These are phyloP conservation scores for Tetrapisispora arboricola DNA, from an alignment of 805 yeast species.

Conservation along the genomic window DNA sequence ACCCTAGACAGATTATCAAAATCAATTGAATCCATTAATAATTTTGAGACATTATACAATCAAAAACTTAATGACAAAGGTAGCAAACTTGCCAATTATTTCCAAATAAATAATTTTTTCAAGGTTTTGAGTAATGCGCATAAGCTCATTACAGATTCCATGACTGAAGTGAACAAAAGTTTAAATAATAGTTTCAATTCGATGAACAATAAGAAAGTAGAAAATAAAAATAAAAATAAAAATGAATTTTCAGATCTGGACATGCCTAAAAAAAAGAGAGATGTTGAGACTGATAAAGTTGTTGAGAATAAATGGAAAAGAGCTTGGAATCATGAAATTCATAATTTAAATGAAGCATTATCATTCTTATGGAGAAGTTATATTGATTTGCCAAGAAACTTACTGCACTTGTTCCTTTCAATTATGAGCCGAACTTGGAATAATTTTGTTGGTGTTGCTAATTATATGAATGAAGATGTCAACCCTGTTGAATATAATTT, in stretches of 20 bases:
- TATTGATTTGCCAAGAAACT: constrained; percentile 52
- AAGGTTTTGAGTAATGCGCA: constrained; percentile 24
- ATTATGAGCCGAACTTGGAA: constrained; percentile 59
- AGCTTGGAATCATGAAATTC: constrained; percentile 42
- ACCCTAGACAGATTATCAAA: constrained; percentile 88
- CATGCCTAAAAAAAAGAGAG: constrained; percentile 15
- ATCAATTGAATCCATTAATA: constrained; percentile 63
- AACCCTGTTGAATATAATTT: not conserved
- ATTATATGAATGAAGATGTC: constrained; percentile 17
- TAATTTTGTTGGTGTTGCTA: constrained; percentile 52
- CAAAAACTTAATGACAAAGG: constrained; percentile 18
- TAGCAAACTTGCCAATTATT: constrained; percentile 15
- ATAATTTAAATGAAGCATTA: constrained; percentile 48
- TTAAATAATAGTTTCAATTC: constrained; percentile 3
- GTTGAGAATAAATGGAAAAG: constrained; percentile 22
- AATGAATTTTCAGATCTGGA: constrained; percentile 19
- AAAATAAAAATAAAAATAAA: not conserved
- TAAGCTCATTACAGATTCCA: constrained; percentile 11
- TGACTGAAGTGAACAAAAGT: constrained; percentile 10
- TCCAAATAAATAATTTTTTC: constrained; percentile 26
- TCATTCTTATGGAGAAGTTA: constrained; percentile 59
- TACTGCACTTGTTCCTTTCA: constrained; percentile 41
- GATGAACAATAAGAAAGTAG: not conserved
- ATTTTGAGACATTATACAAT: constrained; percentile 51
- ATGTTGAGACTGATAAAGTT: not conserved